Evolutionary conservation across 208 protist species (phyloP).

Genomic region (Leishmania guyanensis): DNA sequence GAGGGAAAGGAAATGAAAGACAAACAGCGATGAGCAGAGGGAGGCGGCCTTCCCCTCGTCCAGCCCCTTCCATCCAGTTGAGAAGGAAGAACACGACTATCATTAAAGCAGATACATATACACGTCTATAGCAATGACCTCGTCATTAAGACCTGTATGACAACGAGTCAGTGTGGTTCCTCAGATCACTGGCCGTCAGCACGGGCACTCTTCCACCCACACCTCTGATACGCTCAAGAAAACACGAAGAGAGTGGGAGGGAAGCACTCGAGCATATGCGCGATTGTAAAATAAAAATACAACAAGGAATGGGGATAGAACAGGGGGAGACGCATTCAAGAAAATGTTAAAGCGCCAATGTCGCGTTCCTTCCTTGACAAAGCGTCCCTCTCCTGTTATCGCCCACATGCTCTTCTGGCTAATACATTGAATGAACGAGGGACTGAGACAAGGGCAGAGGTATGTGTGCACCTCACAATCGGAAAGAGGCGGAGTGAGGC

Average conservation of each 20-base stretch:
- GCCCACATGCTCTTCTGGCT: neutral
- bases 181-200: neutral
- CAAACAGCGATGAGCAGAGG: neutral
- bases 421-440: neutral
- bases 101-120: constrained; percentile 9
- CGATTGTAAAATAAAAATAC: neutral
- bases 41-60: neutral
- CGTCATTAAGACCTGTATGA: neutral
- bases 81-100: neutral
- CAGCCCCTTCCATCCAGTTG: neutral
- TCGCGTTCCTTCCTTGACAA: neutral
- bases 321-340: neutral
- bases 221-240: neutral
- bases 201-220: neutral
- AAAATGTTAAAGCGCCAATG: neutral
- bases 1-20: neutral
- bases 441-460: neutral
- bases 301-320: neutral
- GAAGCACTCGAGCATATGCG: neutral
- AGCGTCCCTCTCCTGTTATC: neutral
- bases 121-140: neutral
- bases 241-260: neutral
- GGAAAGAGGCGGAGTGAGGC: neutral
- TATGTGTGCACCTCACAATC: constrained; percentile 9
- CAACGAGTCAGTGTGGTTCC: neutral